These are phyloP conservation scores for Candida verbasci DNA, from an alignment of 805 yeast species.

Conservation along the genomic window DNA sequence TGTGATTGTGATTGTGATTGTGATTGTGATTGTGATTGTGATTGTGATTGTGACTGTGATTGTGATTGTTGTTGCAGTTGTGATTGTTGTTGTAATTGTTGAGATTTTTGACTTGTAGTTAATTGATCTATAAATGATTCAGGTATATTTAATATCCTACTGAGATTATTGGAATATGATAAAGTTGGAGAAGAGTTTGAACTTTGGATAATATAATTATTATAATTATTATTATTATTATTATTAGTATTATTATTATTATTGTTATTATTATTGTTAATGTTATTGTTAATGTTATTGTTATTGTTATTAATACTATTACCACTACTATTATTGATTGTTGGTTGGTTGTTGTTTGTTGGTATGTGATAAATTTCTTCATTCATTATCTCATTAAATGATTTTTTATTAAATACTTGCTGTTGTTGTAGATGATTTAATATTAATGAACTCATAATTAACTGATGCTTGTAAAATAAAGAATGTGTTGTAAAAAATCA, in stretches of 20 bases:
- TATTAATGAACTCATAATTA: not conserved
- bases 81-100: slow-evolving; percentile 8
- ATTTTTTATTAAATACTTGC: slow-evolving; percentile 36
- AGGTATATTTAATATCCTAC: slow-evolving; percentile 28
- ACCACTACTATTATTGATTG: no score
- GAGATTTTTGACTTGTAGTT: slow-evolving; percentile 11
- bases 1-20: slow-evolving; percentile 5
- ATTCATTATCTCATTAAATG: slow-evolving; percentile 56
- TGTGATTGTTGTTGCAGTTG: slow-evolving; percentile 2
- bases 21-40: slow-evolving; percentile 12
- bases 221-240: slow-evolving; percentile 2
- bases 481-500: not conserved
- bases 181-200: slow-evolving; percentile 11
- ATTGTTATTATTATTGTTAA: no score
- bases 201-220: slow-evolving; percentile 9
- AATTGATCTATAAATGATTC: slow-evolving; percentile 20
- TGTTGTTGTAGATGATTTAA: not conserved
- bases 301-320: no score
- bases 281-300: slow-evolving; percentile 7
- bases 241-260: slow-evolving; percentile 4
- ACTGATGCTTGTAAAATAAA: no score
- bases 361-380: slow-evolving; percentile 51
- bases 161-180: slow-evolving; percentile 14
- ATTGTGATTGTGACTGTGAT: not conserved
- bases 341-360: no score